Percentiles rank a stretch among this genome's conserved stretches.
Conservation (phyloP, 352 stramenopile genomes). For the Phytophthora palmivora region DNA sequence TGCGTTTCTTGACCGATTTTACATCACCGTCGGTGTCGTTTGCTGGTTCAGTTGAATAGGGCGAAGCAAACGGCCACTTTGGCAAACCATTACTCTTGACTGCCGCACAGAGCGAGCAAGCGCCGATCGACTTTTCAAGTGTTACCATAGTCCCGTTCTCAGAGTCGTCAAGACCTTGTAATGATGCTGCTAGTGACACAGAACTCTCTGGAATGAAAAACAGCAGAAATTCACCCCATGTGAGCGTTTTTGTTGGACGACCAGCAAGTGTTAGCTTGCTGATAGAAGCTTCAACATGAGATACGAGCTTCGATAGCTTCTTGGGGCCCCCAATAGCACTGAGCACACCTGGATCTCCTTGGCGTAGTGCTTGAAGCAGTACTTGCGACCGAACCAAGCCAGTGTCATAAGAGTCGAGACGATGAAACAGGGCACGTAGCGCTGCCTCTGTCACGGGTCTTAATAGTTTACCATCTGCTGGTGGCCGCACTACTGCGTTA, state of each 20-base stretch:
- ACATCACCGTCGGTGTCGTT: slow-evolving; percentile 2
- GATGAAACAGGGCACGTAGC: slow-evolving; percentile 68
- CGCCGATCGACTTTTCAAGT: neutral
- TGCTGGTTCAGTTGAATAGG: neutral
- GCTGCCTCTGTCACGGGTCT: slow-evolving; percentile 60
- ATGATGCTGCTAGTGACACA: slow-evolving; percentile 19
- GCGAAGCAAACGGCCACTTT: slow-evolving; percentile 11
- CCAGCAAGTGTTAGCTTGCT: slow-evolving; percentile 31
- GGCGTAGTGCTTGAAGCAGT: slow-evolving; percentile 49
- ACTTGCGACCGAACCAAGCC: slow-evolving; percentile 48
- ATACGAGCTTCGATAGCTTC: slow-evolving; percentile 42
- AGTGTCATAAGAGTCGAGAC: slow-evolving; percentile 68
- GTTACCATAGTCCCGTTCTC: neutral
- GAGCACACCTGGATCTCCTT: slow-evolving; percentile 38
- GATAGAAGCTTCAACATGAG: slow-evolving; percentile 49
- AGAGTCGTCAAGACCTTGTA: slow-evolving; percentile 5
- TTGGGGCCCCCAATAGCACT: slow-evolving; percentile 43
- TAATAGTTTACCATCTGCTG: slow-evolving; percentile 36
- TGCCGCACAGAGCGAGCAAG: slow-evolving; percentile 23
- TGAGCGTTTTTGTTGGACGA: slow-evolving; percentile 39
- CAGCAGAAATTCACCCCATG: slow-evolving; percentile 82
- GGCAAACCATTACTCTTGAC: slow-evolving; percentile 15
- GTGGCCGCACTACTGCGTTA: slow-evolving; percentile 1
- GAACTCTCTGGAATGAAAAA: slow-evolving; percentile 63
- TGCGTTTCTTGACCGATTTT: slow-evolving; percentile 10